These are phyloP conservation scores for Globisporangium barbulae DNA, from an alignment of 352 stramenopile genomes.

Conservation along the genomic window DNA sequence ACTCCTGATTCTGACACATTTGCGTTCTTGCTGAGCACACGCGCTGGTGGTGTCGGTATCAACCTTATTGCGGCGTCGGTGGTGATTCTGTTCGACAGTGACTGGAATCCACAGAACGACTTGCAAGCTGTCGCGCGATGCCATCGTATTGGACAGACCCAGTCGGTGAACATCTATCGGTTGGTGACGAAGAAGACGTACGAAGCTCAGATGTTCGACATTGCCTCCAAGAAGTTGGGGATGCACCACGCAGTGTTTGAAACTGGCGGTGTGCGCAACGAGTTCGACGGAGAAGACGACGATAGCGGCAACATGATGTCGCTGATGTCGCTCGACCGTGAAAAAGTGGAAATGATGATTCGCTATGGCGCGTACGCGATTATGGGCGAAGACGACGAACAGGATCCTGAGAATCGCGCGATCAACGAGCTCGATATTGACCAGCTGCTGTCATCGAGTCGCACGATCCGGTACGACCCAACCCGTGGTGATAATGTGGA, in stretches of 20 bases:
- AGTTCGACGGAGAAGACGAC: constrained; percentile 94
- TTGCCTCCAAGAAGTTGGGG: constrained; percentile 98
- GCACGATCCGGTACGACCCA: constrained; percentile 86
- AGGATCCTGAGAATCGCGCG: constrained; percentile 82
- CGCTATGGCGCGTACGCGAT: constrained; percentile 96
- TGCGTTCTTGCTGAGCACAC: constrained; percentile 95
- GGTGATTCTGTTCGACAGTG: constrained; percentile 91
- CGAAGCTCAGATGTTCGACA: constrained; percentile 99
- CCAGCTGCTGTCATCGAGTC: constrained; percentile 77
- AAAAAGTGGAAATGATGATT: constrained; percentile 99
- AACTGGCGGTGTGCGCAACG: constrained; percentile 88
- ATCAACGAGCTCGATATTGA: constrained; percentile 91
- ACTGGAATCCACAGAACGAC: constrained; percentile 99
- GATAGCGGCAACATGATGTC: constrained; percentile 91
- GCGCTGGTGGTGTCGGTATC: constrained; percentile 96
- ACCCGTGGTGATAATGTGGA: constrained; percentile 47
- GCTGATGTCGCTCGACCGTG: constrained; percentile 91
- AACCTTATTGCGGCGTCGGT: constrained; percentile 92
- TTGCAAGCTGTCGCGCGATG: constrained; percentile 97
- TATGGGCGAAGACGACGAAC: constrained; percentile 96
- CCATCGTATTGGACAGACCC: constrained; percentile 99
- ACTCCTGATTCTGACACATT: constrained; percentile 93
- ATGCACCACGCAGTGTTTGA: constrained; percentile 99
- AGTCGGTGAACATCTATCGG: constrained; percentile 99
- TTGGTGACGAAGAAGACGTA: constrained; percentile 99